These are phyloP conservation scores for Gastrolobium bilobum DNA, from an alignment of 306 rosid genomes.

Conservation along the genomic window DNA sequence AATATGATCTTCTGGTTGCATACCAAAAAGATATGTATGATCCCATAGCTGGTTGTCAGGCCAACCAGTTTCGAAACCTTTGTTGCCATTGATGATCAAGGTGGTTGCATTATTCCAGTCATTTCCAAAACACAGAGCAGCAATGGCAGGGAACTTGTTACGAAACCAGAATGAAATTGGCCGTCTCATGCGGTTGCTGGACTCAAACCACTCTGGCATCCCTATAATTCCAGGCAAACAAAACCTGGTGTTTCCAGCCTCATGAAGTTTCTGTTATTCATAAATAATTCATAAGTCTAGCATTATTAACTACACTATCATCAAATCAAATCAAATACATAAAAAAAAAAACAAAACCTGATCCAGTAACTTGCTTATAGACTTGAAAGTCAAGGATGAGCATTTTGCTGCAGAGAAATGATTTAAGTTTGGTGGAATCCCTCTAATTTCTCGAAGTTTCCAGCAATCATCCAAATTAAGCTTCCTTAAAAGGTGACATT, in stretches of 20 bases:
- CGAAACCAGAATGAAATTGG: constrained; percentile 45
- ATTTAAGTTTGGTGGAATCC: constrained; percentile 22
- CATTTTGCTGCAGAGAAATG: background rate
- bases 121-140: background rate
- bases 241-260: background rate
- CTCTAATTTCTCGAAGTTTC: constrained; percentile 22
- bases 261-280: constrained; percentile 24
- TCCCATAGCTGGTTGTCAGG: background rate
- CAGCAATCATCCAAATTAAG: constrained; percentile 11
- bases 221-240: background rate
- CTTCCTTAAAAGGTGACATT: background rate
- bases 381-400: background rate
- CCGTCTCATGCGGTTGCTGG: background rate
- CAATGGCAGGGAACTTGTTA: background rate
- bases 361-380: constrained; percentile 8
- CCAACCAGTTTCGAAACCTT: background rate
- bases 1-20: background rate
- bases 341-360: background rate
- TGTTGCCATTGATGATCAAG: background rate
- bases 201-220: constrained; percentile 38
- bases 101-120: too few species aligned
- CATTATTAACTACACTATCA: background rate
- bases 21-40: background rate
- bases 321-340: background rate
- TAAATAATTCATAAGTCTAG: background rate